phyloP scores from a whole-genome alignment of 495 filamentous ascomycete species.

The Darksidea phi region DNA sequence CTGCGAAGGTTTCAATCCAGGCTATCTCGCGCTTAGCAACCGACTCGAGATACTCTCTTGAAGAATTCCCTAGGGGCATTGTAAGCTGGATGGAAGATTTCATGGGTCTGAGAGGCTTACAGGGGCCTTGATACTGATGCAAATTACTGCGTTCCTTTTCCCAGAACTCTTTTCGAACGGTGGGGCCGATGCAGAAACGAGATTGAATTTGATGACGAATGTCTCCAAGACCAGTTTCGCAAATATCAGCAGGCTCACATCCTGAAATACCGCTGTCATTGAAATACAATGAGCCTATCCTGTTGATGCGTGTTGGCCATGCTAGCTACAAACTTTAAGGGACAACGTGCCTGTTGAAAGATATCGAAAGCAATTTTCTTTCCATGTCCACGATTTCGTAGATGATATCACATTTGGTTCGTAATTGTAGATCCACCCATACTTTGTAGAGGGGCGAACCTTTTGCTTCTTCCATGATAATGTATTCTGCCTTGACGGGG shows the following conservation, averaged over 20 bases:
- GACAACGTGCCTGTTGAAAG: too few species aligned
- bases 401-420: too few species aligned
- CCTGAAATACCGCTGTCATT: conserved; percentile 16
- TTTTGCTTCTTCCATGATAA: too few species aligned
- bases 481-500: too few species aligned
- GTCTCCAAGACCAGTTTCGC: conserved; percentile 5
- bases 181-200: conserved; percentile 19
- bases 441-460: too few species aligned
- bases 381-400: too few species aligned
- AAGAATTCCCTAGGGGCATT: conserved; percentile 5
- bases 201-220: conserved; percentile 1
- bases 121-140: conserved; percentile 25
- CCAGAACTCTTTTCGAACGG: conserved; percentile 19
- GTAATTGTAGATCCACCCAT: too few species aligned
- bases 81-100: neutral
- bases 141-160: conserved; percentile 18
- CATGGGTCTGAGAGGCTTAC: conserved; percentile 4
- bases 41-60: conserved; percentile 20
- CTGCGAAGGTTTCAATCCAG: conserved; percentile 13
- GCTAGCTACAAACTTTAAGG: neutral
- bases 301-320: conserved; percentile 1
- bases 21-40: conserved; percentile 19
- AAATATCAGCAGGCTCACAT: neutral
- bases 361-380: too few species aligned
- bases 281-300: conserved; percentile 20